These are phyloP conservation scores for Fusarium globosum DNA, from an alignment of 2,329 filamentous ascomycete genomes.

Conservation along the genomic window DNA sequence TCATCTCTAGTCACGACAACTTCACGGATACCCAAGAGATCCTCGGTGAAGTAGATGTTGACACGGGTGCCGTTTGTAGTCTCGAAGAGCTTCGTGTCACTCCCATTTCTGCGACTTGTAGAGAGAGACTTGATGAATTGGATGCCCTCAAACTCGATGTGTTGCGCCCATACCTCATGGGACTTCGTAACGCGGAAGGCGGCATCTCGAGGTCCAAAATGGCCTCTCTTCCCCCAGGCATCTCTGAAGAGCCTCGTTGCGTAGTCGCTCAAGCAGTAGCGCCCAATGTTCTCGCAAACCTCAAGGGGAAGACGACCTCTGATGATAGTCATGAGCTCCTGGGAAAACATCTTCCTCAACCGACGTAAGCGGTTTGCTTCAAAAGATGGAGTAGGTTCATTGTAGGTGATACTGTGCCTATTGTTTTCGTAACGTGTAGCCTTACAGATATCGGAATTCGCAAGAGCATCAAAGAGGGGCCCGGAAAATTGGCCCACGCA, in stretches of 20 bases:
- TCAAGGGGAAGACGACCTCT: not conserved
- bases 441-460: no score
- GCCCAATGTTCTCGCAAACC: not conserved
- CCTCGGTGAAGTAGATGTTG: not conserved
- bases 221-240: not conserved
- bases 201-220: accelerated
- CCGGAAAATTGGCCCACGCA: no score
- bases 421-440: no score
- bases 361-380: not conserved
- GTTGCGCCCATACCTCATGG: not conserved
- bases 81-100: not conserved
- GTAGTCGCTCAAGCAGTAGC: not conserved
- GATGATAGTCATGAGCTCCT: accelerated
- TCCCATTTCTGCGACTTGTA: accelerated
- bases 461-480: no score
- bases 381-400: not conserved
- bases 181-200: not conserved
- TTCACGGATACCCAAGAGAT: not conserved
- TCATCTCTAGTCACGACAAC: accelerated
- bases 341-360: not conserved
- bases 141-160: not conserved
- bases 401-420: no score
- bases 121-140: not conserved
- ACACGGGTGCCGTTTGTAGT: accelerated
- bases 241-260: not conserved